phyloP scores from a whole-genome alignment of 2,329 filamentous ascomycete species.

The Stachybotrys elegans region DNA sequence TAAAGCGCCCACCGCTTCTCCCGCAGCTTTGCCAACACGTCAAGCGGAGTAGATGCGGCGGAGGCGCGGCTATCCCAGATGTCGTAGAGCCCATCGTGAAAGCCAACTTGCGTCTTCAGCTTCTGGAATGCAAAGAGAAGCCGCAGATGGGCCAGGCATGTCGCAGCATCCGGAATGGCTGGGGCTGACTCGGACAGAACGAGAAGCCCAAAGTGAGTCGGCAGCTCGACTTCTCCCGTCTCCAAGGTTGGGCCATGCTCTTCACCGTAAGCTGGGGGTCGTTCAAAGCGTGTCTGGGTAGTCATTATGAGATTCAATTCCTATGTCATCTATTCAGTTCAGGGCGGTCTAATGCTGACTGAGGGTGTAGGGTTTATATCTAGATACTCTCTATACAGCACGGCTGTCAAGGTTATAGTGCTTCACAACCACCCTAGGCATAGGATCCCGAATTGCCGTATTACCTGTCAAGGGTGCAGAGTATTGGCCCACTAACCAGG shows the following conservation, averaged over 20 bases:
- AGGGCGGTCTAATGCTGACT: no score
- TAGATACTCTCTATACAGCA: no score
- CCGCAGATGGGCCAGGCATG: constrained; percentile 50
- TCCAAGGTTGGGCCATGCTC: background rate
- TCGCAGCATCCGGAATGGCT: background rate
- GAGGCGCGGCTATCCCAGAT: constrained; percentile 40
- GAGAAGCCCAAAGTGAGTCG: constrained; percentile 1
- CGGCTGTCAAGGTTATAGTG: no score
- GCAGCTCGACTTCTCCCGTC: background rate
- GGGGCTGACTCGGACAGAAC: background rate
- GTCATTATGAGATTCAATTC: no score
- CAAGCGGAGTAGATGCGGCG: constrained; percentile 10
- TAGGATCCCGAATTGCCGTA: no score
- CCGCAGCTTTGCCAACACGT: constrained; percentile 43
- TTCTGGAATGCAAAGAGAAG: constrained; percentile 59
- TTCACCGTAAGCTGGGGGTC: background rate
- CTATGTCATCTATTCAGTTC: no score
- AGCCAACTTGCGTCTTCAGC: constrained; percentile 55
- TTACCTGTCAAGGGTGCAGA: no score
- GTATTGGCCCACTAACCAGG: no score
- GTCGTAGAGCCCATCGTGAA: constrained; percentile 55
- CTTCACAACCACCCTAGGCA: no score
- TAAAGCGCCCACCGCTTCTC: constrained; percentile 67
- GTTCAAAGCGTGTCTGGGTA: no score
- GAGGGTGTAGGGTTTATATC: no score